phyloP scores from a whole-genome alignment of 768 basidiomycete genomes.

The Boletus edulis region DNA sequence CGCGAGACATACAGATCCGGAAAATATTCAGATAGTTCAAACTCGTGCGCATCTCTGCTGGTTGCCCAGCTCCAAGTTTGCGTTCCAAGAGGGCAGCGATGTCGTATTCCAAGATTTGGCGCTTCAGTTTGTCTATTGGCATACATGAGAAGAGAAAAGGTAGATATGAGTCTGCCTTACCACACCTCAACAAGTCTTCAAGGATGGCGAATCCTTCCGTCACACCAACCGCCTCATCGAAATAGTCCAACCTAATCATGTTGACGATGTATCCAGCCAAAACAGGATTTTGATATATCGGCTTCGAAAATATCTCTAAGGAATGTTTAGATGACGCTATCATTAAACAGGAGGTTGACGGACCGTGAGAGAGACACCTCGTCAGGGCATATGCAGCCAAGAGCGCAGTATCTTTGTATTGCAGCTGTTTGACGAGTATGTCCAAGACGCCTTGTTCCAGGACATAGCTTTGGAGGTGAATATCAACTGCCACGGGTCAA shows the following conservation, averaged over 20 bases:
- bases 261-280: slow-evolving; percentile 20
- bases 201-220: slow-evolving; percentile 13
- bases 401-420: slow-evolving; percentile 1
- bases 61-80: neutral
- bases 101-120: slow-evolving; percentile 2
- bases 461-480: neutral
- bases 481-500: neutral
- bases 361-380: neutral
- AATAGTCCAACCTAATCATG: slow-evolving; percentile 23
- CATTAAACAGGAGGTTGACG: neutral
- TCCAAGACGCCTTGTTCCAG: neutral
- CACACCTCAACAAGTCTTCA: slow-evolving; percentile 2
- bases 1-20: neutral
- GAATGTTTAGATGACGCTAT: neutral
- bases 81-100: neutral
- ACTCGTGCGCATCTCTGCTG: slow-evolving; percentile 2
- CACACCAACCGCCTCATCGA: slow-evolving; percentile 25
- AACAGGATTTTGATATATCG: neutral
- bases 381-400: slow-evolving; percentile 5
- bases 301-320: slow-evolving; percentile 1
- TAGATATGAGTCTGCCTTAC: neutral
- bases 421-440: slow-evolving; percentile 1
- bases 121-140: neutral
- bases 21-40: slow-evolving; percentile 1
- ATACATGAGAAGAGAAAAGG: neutral